Base-by-base conservation (phyloP, 139 green algal species). In the Chlamydomonas schloesseri region DNA sequence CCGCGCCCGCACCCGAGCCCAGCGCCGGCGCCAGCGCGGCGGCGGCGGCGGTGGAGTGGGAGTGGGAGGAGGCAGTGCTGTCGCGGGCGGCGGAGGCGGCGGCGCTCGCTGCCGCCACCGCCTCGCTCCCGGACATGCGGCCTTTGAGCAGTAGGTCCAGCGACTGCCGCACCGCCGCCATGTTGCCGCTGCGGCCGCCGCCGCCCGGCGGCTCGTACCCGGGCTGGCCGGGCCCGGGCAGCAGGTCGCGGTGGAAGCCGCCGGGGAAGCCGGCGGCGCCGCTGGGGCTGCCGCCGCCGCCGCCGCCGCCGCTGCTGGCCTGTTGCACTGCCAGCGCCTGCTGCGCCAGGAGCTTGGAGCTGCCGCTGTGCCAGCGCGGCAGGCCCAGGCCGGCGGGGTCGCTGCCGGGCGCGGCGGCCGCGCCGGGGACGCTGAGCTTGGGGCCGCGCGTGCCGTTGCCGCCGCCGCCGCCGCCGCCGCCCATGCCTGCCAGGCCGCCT, bases 61-160 rank as follows among this genome's bases (percentile, higher is more conserved):
- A 68, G 58, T 72, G 75, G 29, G 73, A 55, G 47, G 73, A 80
- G 29, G 53, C 73, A 0, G 23, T 50, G 42, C 42, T 50, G 8
- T 50, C 42, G 42, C 42, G 42, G 6, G 42, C 42, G 42, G 42
- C 42, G 42, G 42, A 50, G 42, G 42, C 42, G 42, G 42, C 42
- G 4, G 17, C 60, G 9, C 29, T 37, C 8, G n/a, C 64, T 10
- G 31, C 42, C n/a, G 64, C 64, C 78, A 46, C 78, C n/a, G 31
- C 64, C 78, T 46, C 62, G n/a, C 64, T 36, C 17, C 64, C 64
- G 11, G 64, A 55, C 64, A 74, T 31, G 34, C 64, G 64, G 18
- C 78, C 78, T 46, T 74, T 46, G 29, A 84, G 78, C 64, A 84
- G 13, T 64, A 84, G 31, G 37, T 84, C 78, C 46, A 84, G 65